Evolutionary conservation across 2,329 filamentous ascomycete genomes (phyloP).

Genomic region (Trichoderma lentiforme): DNA sequence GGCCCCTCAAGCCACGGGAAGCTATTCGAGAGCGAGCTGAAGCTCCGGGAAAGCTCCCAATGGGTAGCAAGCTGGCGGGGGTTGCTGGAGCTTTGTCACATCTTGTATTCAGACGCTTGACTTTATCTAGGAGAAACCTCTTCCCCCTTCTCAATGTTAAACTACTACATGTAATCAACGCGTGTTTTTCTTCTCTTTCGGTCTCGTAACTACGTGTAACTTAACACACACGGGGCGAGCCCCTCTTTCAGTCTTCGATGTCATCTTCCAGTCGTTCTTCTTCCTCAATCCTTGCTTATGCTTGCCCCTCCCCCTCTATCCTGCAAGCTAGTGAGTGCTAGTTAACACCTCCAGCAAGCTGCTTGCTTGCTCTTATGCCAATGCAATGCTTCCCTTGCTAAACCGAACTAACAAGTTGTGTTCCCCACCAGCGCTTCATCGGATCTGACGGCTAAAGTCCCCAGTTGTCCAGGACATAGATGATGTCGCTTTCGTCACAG

Average conservation of each 20-base stretch:
- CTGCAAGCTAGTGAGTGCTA: not conserved
- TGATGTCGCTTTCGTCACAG: slow-evolving; percentile 1
- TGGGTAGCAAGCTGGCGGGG: not conserved
- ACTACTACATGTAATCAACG: not conserved
- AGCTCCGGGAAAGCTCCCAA: not conserved
- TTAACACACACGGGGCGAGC: not conserved
- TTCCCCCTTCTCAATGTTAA: not conserved
- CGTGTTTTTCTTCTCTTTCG: not conserved
- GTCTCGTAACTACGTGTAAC: not conserved
- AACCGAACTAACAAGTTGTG: not conserved
- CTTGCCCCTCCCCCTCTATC: not conserved
- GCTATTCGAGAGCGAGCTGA: not conserved
- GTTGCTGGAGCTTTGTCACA: not conserved
- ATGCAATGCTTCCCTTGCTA: not conserved
- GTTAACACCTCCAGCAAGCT: not conserved
- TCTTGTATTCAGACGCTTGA: not conserved
- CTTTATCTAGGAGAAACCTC: not conserved
- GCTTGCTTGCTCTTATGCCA: not conserved
- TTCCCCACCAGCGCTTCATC: not conserved
- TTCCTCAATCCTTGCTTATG: not conserved
- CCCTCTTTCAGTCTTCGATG: not conserved
- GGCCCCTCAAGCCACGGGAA: not conserved
- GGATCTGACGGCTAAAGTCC: slow-evolving; percentile 11
- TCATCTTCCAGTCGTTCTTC: not conserved
- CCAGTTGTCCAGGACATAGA: not conserved